Evolutionary conservation across 2,329 filamentous ascomycete species (phyloP).

Genomic region (Phialophora chinensis): DNA sequence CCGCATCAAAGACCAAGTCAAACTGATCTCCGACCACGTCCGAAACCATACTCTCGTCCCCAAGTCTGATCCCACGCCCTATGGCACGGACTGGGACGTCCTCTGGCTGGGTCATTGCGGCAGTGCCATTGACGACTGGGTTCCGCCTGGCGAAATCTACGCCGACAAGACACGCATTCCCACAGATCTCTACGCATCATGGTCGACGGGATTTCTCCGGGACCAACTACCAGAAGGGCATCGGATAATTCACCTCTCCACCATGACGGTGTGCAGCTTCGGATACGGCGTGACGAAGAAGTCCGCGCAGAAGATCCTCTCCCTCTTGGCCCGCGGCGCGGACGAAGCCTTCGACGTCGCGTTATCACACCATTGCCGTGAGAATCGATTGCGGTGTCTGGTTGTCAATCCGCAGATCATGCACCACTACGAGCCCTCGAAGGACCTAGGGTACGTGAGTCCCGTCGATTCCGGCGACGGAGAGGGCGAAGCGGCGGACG

Average conservation of each 20-base stretch:
- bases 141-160: background rate
- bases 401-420: constrained; percentile 48
- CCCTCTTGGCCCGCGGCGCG: constrained; percentile 26
- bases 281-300: constrained; percentile 49
- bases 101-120: constrained; percentile 60
- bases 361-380: constrained; percentile 44
- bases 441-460: constrained; percentile 39
- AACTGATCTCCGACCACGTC: constrained; percentile 23
- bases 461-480: constrained; percentile 40
- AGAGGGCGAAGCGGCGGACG: constrained; percentile 34
- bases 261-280: constrained; percentile 44
- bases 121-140: constrained; percentile 1
- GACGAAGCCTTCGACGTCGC: constrained; percentile 47
- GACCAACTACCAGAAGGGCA: constrained; percentile 9
- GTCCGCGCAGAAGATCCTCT: constrained; percentile 47
- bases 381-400: constrained; percentile 44
- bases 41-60: constrained; percentile 12
- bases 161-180: constrained; percentile 12
- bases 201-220: constrained; percentile 5
- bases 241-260: constrained; percentile 16
- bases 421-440: constrained; percentile 45
- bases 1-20: constrained; percentile 38
- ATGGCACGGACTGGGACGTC: constrained; percentile 59
- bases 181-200: background rate
- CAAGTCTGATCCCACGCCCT: constrained; percentile 41